Conservation (phyloP, 768 basidiomycete species). For the Lentinula lateritia region DNA sequence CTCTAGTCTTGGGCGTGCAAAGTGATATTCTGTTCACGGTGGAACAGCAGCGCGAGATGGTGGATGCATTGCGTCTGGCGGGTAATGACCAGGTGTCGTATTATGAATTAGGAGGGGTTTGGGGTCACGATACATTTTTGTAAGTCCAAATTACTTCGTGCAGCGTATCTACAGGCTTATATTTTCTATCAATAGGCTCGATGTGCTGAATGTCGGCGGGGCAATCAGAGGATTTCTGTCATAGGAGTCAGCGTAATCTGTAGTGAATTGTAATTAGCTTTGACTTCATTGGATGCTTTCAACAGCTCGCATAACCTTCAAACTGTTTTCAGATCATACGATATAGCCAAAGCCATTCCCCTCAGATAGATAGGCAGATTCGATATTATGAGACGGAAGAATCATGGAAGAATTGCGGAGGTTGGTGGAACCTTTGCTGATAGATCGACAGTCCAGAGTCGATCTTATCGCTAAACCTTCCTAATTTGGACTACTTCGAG, state of each 20-base stretch:
- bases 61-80: slow-evolving; percentile 84
- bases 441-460: not conserved
- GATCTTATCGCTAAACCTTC: not conserved
- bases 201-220: slow-evolving; percentile 85
- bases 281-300: too few relatives aligned
- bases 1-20: slow-evolving; percentile 89
- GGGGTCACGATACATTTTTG: slow-evolving; percentile 99
- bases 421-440: not conserved
- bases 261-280: too few relatives aligned
- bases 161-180: not conserved
- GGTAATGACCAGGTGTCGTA: slow-evolving; percentile 90
- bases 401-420: not conserved
- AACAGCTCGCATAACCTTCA: too few relatives aligned
- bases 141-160: slow-evolving; percentile 32
- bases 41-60: slow-evolving; percentile 94
- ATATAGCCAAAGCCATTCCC: not conserved
- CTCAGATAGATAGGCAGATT: not conserved
- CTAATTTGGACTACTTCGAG: not conserved
- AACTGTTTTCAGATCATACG: too few relatives aligned
- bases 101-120: slow-evolving; percentile 98
- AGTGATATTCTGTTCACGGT: slow-evolving; percentile 96
- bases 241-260: slow-evolving; percentile 16
- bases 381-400: not conserved
- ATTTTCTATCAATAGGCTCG: slow-evolving; percentile 43
- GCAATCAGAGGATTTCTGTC: slow-evolving; percentile 88